These are phyloP conservation scores for Paramecium primaurelia DNA, from an alignment of 73 alveolate species.

Conservation along the genomic window DNA sequence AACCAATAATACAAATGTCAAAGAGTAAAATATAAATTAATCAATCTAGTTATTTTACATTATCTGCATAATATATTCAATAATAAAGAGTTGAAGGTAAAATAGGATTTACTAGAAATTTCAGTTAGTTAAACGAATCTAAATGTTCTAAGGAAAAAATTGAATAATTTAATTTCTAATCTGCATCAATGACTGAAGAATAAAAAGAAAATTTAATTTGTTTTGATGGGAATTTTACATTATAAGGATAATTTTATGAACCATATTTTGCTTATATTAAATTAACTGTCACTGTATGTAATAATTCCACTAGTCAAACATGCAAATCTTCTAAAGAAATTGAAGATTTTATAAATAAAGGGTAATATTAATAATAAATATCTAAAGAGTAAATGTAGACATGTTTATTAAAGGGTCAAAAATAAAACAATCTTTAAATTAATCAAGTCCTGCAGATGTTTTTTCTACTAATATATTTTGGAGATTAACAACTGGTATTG, in stretches of 20 bases:
- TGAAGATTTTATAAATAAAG: not conserved
- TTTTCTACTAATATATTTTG: slow-evolving; percentile 14
- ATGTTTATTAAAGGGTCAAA: slow-evolving; percentile 12
- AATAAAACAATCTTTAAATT: not conserved
- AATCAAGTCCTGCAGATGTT: not conserved
- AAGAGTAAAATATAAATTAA: not conserved
- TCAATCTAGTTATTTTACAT: not conserved
- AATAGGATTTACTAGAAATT: not conserved
- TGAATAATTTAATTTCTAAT: not conserved
- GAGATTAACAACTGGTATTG: slow-evolving; percentile 7
- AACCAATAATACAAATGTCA: not conserved
- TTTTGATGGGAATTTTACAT: not conserved
- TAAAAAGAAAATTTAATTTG: not conserved
- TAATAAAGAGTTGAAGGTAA: not conserved
- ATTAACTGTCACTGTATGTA: not conserved
- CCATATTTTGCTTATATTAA: not conserved
- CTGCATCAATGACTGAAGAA: not conserved
- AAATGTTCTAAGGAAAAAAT: not conserved
- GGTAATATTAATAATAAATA: not conserved
- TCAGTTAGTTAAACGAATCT: not conserved
- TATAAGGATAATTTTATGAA: slow-evolving; percentile 7
- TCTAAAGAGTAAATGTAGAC: not conserved
- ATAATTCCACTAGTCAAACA: not conserved
- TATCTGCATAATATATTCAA: not conserved
- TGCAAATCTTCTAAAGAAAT: not conserved